Percentiles rank a stretch among this genome's conserved stretches.
Evolutionary conservation across 192 early-diverging fungal genomes (phyloP).

Genomic region (Entophlyctis helioformis): DNA sequence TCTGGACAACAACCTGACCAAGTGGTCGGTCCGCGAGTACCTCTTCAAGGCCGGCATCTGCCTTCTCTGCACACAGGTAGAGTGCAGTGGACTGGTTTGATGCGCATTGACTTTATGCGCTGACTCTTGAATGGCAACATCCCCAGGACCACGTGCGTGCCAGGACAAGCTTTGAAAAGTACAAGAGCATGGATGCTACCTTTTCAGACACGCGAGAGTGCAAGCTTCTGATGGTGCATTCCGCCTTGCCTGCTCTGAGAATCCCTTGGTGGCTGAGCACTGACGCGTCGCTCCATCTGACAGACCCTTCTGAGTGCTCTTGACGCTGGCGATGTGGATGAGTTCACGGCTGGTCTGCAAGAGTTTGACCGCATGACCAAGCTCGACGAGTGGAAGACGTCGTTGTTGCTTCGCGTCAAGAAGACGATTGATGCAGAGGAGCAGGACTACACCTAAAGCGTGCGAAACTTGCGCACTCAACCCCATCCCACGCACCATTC

Average conservation of each 20-base stretch:
- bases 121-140: background rate
- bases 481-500: too few species aligned
- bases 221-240: conserved; percentile 42
- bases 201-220: conserved; percentile 81
- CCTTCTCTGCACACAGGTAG: conserved; percentile 65
- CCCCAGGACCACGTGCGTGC: conserved; percentile 65
- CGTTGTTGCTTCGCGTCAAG: conserved; percentile 78
- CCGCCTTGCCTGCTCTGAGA: too few species aligned
- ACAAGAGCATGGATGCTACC: conserved; percentile 76
- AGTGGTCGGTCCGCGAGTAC: conserved; percentile 94
- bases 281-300: conserved; percentile 1
- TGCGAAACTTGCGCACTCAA: too few species aligned
- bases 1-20: conserved; percentile 82
- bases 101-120: too few species aligned
- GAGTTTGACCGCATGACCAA: conserved; percentile 81
- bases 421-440: conserved; percentile 50
- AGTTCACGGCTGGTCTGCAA: conserved; percentile 67
- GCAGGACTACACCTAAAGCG: conserved; percentile 15
- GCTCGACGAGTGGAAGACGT: conserved; percentile 96
- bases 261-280: background rate
- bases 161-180: conserved; percentile 64
- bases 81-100: too few species aligned
- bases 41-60: conserved; percentile 94
- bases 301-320: conserved; percentile 60
- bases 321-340: conserved; percentile 68